These are phyloP conservation scores for Papilionanthe hybrid DNA, from an alignment of 116 monocot species.

Conservation along the genomic window DNA sequence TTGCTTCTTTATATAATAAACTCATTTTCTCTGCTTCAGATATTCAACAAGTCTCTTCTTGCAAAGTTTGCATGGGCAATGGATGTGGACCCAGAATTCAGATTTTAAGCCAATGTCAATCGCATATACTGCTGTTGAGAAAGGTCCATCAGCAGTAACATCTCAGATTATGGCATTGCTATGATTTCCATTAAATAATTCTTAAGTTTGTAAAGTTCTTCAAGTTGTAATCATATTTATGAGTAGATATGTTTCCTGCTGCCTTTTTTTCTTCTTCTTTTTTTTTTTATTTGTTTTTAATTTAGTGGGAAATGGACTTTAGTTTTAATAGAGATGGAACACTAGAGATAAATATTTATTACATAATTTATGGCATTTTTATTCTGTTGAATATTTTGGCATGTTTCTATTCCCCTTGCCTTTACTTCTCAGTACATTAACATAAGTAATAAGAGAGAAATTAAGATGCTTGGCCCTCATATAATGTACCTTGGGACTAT, in stretches of 20 bases:
- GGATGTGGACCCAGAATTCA: constrained; percentile 89
- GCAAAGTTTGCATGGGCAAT: constrained; percentile 97
- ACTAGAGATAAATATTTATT: neutral
- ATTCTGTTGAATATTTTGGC: neutral
- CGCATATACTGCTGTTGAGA: neutral
- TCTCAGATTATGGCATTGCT: too few relatives aligned
- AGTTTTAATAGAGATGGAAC: neutral
- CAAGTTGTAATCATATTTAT: too few relatives aligned
- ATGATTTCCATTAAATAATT: too few relatives aligned
- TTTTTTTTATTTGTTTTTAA: neutral
- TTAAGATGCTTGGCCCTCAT: too few relatives aligned
- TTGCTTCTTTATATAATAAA: too few relatives aligned
- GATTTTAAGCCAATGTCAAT: constrained; percentile 45
- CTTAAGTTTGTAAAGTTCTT: too few relatives aligned
- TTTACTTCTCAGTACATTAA: too few relatives aligned
- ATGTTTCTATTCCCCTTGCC: too few relatives aligned
- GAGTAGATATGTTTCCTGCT: neutral
- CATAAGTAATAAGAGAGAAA: too few relatives aligned
- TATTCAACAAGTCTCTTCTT: constrained; percentile 90
- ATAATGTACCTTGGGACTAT: too few relatives aligned
- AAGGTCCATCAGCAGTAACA: neutral
- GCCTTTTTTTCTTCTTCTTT: neutral
- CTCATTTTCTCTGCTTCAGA: constrained; percentile 31
- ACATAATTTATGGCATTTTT: neutral
- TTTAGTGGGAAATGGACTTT: too few relatives aligned